Base-by-base conservation (phyloP, 73 alveolate species). In the Effrenium voratum region DNA sequence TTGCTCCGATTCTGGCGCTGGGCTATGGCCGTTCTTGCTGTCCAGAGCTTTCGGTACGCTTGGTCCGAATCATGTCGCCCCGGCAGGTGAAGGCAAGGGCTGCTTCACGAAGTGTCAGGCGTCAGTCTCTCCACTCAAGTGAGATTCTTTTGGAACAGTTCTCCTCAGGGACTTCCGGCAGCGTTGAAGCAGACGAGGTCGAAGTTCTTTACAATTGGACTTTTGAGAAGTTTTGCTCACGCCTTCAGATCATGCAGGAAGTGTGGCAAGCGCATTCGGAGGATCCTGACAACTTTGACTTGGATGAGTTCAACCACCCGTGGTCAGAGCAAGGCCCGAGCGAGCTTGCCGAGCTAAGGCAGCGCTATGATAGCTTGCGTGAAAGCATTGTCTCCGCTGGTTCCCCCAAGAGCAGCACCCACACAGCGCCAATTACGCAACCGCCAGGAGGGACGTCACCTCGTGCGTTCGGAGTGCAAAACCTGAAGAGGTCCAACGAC, bases 311-410 rank as follows among this genome's bases (percentile, higher is more conserved):
- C 77, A 90, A 90, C 73, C 96, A 90, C 28, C 96, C 96, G 2
- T 90, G 96, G 96, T 90, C 96, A n/a, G 96, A 90, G 55, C 96
- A 90, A 49, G 96, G 91, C 36, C 96, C 96, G 30, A 90, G 96
- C 75, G 96, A 90, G 36, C 50, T 90, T 52, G 96, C 96, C 19
- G 96, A 90, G 63, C 75, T 90, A 52, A 41, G 96, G 86, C 96
- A 90, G 44, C 96, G 96, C 32, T 90, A 90, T 26, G 96, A 90
- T 73, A 90, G 96, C 86, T 32, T 90, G 72, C 86, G 96, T 12
- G 96, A 90, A 40, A 90, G 96, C 96, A 66, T 90, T 52, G 72
- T 90, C 30, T 87, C 95, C 4, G 83, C 95, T 30, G 79, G 90
- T 43, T 47, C 83, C 38, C 95, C 94, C 59, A 81, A 81, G 92